These are phyloP conservation scores for Lasiosphaeriaceae sp. DNA, from an alignment of 495 filamentous ascomycete genomes.

Conservation along the genomic window DNA sequence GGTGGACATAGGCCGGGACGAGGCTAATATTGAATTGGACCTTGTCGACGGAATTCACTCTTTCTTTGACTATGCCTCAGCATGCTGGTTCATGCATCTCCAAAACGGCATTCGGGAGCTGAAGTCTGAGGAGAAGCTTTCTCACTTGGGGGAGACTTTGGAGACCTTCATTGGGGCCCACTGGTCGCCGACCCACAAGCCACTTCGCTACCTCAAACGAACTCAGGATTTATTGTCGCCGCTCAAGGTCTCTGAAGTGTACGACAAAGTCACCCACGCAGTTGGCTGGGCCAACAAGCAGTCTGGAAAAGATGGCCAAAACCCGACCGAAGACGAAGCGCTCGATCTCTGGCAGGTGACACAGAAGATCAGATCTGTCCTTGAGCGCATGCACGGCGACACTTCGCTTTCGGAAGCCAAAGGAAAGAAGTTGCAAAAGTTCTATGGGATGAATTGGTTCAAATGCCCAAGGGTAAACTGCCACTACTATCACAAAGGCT, in stretches of 20 bases:
- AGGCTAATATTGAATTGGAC: neutral
- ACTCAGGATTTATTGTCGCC: neutral
- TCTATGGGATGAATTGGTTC: slow-evolving; percentile 35
- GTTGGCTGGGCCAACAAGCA: neutral
- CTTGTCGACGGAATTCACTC: slow-evolving; percentile 24
- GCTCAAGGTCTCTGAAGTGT: neutral
- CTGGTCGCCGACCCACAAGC: slow-evolving; percentile 8
- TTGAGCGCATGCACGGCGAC: neutral
- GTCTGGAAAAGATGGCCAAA: neutral
- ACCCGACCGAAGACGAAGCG: neutral
- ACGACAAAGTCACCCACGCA: slow-evolving; percentile 3
- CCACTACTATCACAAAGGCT: slow-evolving; percentile 39
- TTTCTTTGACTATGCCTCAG: slow-evolving; percentile 37
- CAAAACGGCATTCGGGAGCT: slow-evolving; percentile 3
- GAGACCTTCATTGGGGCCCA: slow-evolving; percentile 23
- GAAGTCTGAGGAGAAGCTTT: neutral
- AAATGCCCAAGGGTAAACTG: slow-evolving; percentile 41
- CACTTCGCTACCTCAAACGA: slow-evolving; percentile 2
- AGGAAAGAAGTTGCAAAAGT: slow-evolving; percentile 16
- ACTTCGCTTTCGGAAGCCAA: neutral
- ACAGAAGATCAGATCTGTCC: neutral
- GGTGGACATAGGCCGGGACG: slow-evolving; percentile 1
- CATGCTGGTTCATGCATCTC: slow-evolving; percentile 39
- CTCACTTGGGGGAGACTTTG: slow-evolving; percentile 11
- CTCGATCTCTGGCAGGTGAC: slow-evolving; percentile 2